Conservation (phyloP, 78 protist species). For the Goniomonas avonlea region DNA sequence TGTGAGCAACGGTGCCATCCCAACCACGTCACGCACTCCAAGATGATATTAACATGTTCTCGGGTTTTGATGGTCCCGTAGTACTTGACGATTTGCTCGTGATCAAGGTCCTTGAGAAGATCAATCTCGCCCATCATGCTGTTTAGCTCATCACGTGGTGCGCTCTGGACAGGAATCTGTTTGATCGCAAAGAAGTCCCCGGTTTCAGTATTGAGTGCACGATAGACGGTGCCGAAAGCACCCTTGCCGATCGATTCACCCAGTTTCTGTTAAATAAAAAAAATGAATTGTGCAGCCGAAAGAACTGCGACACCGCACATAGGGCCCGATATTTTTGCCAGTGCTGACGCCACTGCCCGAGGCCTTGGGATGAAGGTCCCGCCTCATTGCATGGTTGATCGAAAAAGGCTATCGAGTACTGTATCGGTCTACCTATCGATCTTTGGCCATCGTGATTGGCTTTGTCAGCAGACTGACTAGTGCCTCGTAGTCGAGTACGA, state of each 20-base stretch:
- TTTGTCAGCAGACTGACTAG: too few relatives aligned
- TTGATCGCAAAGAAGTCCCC: constrained; percentile 36
- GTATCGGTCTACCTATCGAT: too few relatives aligned
- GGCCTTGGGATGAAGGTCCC: too few relatives aligned
- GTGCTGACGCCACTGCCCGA: too few relatives aligned
- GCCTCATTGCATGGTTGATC: too few relatives aligned
- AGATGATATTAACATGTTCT: constrained; percentile 67
- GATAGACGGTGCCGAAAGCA: constrained; percentile 16
- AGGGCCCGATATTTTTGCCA: too few relatives aligned
- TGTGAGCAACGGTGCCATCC: neutral
- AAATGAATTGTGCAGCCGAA: too few relatives aligned
- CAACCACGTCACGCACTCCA: constrained; percentile 59
- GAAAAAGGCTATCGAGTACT: too few relatives aligned
- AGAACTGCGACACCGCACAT: too few relatives aligned
- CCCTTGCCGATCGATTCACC: constrained; percentile 24
- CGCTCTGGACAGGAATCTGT: neutral
- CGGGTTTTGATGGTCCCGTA: neutral
- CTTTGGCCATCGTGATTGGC: too few relatives aligned
- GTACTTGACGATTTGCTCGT: constrained; percentile 49
- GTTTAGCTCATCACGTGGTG: neutral
- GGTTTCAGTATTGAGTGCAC: neutral
- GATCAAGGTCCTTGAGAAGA: constrained; percentile 30
- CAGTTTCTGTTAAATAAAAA: too few relatives aligned
- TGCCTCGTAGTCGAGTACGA: too few relatives aligned
- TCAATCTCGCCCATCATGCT: constrained; percentile 9